Evolutionary conservation across 345 rosid genomes (phyloP), one percentile per base, ranked within the genome.

Genomic region (Eucalyptus sp.): DNA sequence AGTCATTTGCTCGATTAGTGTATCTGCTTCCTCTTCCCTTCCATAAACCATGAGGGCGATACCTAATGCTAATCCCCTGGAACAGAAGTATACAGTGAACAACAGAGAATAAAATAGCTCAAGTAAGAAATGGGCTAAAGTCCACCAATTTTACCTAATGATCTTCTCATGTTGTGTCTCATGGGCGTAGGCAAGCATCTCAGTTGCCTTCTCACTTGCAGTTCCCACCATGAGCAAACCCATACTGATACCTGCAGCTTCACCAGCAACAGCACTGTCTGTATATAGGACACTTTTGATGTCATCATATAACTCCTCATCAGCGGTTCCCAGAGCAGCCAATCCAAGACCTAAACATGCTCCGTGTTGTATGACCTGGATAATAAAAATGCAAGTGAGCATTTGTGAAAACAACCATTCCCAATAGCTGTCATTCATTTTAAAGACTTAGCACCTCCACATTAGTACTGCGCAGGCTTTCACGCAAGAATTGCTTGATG

Each of bases 221-320:
- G 99, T 97, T 92, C 99, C 99, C 90, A 96, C 99, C 99, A 98
- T 95, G 33, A 98, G 96, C 89, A 98, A 91, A 87, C 99, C 99
- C 99, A 98, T 98, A 91, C 99, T 94, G 88, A 98, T 95, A 64
- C 99, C 99, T 89, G 99, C 99, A 93, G 99, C 99, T 93, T 98
- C 99, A 89, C 99, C 99, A 68, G 99, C 99, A 90, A 98, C 99
- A 41, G 99, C 99, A 92, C 98, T 96, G 92, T 98, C 99, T 58
- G 96, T 93, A 48, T 98, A 97, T 60, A 98, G 95, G 87, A 92
- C 97, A 91, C 91, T 97, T 94, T 96, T 96, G 52, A 97, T 92
- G 90, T 98, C 99, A 90, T 98, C 99, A 90, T 94, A 98, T 86
- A 96, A 95, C 20, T 98, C 99, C 91, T 97, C 99, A 79, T 98